A percentile compares a stretch with the other conserved stretches of the same genome.
Evolutionary conservation across 208 protist genomes (phyloP).

Genomic region (Trypanosoma theileri): DNA sequence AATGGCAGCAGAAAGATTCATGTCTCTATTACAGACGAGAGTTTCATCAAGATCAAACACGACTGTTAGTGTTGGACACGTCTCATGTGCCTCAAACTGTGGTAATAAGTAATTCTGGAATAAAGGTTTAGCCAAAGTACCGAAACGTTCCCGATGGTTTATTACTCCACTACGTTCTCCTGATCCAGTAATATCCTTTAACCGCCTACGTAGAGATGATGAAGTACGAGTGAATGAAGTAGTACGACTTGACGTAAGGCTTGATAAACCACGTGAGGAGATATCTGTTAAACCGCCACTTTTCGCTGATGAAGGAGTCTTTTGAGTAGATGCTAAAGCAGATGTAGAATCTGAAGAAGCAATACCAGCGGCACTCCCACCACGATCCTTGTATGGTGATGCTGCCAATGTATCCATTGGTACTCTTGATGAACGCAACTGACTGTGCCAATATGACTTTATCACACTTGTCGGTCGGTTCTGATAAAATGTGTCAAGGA

Average conservation of each 20-base stretch:
- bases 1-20: constrained; percentile 52
- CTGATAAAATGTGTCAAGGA: background rate
- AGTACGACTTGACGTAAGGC: background rate
- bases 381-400: background rate
- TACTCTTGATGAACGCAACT: constrained; percentile 16
- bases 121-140: constrained; percentile 40
- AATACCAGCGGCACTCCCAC: too few relatives aligned
- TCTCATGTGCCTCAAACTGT: constrained; percentile 53
- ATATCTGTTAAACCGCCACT: constrained; percentile 17
- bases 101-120: constrained; percentile 60
- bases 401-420: background rate
- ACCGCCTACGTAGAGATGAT: constrained; percentile 20
- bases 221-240: constrained; percentile 1
- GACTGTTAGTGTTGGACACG: constrained; percentile 75
- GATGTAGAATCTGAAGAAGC: background rate
- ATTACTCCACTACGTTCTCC: constrained; percentile 16
- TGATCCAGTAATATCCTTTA: constrained; percentile 25
- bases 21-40: constrained; percentile 86
- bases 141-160: constrained; percentile 20
- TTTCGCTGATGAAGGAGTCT: constrained; percentile 2
- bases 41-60: constrained; percentile 93
- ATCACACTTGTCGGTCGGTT: constrained; percentile 6
- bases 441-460: constrained; percentile 33
- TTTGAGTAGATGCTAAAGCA: background rate
- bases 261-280: background rate